These are phyloP conservation scores for Aureobasidium zeae DNA, from an alignment of 2,329 filamentous ascomycete species.

Conservation along the genomic window DNA sequence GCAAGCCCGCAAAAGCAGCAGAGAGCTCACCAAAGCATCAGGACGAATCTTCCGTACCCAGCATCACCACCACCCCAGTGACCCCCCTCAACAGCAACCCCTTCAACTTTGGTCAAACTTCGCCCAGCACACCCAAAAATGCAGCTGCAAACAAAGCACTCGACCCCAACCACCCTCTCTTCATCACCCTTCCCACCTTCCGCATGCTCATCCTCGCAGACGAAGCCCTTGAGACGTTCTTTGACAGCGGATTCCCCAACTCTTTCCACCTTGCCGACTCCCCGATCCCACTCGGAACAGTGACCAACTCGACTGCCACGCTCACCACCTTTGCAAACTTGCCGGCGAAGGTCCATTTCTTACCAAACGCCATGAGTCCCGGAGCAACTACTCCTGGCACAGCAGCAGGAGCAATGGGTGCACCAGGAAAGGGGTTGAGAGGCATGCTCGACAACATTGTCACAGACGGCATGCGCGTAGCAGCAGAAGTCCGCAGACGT, in stretches of 20 bases:
- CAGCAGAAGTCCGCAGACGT: slow-evolving; percentile 77
- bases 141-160: slow-evolving; percentile 81
- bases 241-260: slow-evolving; percentile 87
- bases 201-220: slow-evolving; percentile 97
- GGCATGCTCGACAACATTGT: slow-evolving; percentile 97
- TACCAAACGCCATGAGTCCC: slow-evolving; percentile 23
- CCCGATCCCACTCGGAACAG: slow-evolving; percentile 39
- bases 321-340: slow-evolving; percentile 80
- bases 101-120: slow-evolving; percentile 21
- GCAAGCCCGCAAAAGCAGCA: slow-evolving; percentile 27
- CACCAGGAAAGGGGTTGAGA: slow-evolving; percentile 65
- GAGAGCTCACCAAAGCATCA: slow-evolving; percentile 16
- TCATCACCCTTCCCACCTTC: slow-evolving; percentile 95
- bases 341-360: slow-evolving; percentile 31
- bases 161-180: slow-evolving; percentile 83
- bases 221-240: slow-evolving; percentile 91
- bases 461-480: slow-evolving; percentile 92
- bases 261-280: slow-evolving; percentile 80
- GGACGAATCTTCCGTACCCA: slow-evolving; percentile 17
- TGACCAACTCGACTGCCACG: slow-evolving; percentile 53
- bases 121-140: slow-evolving; percentile 43
- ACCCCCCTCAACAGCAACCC: slow-evolving; percentile 18
- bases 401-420: slow-evolving; percentile 46
- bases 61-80: slow-evolving; percentile 7
- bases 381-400: no score